Percentiles rank a stretch among this genome's conserved stretches.
These are phyloP conservation scores for Fusarium albosuccineum DNA, from an alignment of 2,329 filamentous ascomycete species.

Conservation along the genomic window DNA sequence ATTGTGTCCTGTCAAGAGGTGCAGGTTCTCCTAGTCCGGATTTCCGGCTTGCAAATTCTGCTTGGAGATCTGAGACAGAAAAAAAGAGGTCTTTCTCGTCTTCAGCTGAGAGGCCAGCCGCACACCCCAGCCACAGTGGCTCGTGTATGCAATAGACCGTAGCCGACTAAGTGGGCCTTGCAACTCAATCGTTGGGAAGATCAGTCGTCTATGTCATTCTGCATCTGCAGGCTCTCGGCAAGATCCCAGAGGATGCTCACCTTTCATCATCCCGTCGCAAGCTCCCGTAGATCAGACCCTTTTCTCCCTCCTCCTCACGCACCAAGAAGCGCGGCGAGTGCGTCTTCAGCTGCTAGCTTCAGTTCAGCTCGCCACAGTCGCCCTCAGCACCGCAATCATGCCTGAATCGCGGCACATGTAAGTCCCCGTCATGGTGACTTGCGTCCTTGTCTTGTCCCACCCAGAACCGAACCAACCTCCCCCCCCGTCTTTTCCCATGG, in stretches of 20 bases:
- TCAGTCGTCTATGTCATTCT: conserved; percentile 40
- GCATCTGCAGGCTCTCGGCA: conserved; percentile 31
- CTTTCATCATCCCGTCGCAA: conserved; percentile 25
- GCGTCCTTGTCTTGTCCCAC: conserved; percentile 36
- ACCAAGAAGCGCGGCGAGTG: not conserved
- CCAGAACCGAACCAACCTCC: conserved; percentile 27
- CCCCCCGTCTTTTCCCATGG: conserved; percentile 36
- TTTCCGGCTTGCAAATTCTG: no score
- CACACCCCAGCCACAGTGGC: conserved; percentile 4
- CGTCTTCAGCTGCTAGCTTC: conserved; percentile 12
- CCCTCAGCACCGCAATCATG: conserved; percentile 37
- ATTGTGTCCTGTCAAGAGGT: no score
- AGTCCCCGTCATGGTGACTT: conserved; percentile 45
- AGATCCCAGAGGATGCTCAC: conserved; percentile 31
- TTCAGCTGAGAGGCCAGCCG: no score
- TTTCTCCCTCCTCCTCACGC: conserved; percentile 10
- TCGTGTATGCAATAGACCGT: not conserved
- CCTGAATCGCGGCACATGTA: conserved; percentile 52
- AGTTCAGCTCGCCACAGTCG: conserved; percentile 18
- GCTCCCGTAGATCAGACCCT: conserved; percentile 28
- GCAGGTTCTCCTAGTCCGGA: no score
- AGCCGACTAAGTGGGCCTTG: conserved; percentile 29
- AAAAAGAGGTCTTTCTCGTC: no score
- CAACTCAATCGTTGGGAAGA: conserved; percentile 44
- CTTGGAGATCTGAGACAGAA: no score